Evolutionary conservation across 192 early-diverging fungal species (phyloP).

Genomic region (Lobosporangium transversale): DNA sequence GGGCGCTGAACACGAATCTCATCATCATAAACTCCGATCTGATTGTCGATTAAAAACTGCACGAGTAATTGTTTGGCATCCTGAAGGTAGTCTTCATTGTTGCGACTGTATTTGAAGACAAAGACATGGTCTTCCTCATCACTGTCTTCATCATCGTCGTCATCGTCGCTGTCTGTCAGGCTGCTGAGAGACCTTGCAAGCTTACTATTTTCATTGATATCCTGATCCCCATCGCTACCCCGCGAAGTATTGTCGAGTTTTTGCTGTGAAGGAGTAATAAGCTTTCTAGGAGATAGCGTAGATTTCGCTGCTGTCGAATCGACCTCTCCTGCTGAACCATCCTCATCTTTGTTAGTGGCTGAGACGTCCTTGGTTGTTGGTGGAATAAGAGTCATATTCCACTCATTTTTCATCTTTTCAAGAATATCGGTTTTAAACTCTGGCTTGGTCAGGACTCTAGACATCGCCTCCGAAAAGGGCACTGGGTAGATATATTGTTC

Average conservation of each 20-base stretch:
- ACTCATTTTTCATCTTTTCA: conserved; percentile 47
- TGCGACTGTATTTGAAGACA: conserved; percentile 53
- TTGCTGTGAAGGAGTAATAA: background rate
- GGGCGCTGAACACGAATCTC: conserved; percentile 53
- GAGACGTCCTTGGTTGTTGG: conserved; percentile 17
- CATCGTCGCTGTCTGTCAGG: conserved; percentile 35
- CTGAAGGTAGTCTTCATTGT: conserved; percentile 47
- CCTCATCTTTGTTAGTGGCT: background rate
- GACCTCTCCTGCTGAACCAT: background rate
- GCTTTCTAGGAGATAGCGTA: background rate
- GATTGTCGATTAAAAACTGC: conserved; percentile 38
- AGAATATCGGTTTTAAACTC: conserved; percentile 44
- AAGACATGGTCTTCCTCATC: conserved; percentile 49
- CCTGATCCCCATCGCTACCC: background rate
- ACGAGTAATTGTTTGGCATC: conserved; percentile 48
- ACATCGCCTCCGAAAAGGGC: conserved; percentile 48
- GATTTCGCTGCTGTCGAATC: background rate
- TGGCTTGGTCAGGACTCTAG: conserved; percentile 35
- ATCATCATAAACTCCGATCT: conserved; percentile 51
- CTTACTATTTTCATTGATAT: background rate
- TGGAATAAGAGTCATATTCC: conserved; percentile 45
- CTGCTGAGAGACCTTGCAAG: conserved; percentile 44
- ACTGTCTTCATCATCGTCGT: conserved; percentile 23
- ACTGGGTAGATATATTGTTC: conserved; percentile 51
- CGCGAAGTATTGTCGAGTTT: too few relatives aligned